These are phyloP conservation scores for Phytopythium helicoides DNA, from an alignment of 352 stramenopile genomes.

Conservation along the genomic window DNA sequence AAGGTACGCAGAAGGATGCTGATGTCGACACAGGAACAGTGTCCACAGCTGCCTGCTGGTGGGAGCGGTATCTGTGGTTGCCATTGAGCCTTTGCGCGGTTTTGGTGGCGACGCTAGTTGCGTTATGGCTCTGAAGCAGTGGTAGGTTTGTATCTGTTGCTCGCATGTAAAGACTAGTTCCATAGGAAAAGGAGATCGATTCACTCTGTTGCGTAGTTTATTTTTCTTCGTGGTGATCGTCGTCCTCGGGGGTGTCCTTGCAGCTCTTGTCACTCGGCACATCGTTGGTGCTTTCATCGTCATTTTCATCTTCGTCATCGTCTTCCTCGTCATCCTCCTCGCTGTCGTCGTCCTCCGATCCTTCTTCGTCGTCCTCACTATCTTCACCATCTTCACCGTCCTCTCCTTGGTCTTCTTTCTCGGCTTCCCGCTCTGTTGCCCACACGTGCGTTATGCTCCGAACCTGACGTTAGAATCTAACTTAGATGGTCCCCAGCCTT, in stretches of 20 bases:
- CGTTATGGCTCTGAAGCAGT: slow-evolving; percentile 3
- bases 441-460: background rate
- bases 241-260: slow-evolving; percentile 7
- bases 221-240: slow-evolving; percentile 4
- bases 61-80: slow-evolving; percentile 5
- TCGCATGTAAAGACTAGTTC: background rate
- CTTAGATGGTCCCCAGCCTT: background rate
- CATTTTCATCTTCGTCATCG: slow-evolving; percentile 17
- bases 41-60: background rate
- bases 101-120: slow-evolving; percentile 8
- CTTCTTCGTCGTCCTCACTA: slow-evolving; percentile 54
- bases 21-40: background rate
- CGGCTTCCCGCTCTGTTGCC: slow-evolving; percentile 31
- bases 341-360: slow-evolving; percentile 42
- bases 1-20: background rate
- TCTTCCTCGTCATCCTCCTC: slow-evolving; percentile 16
- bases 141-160: slow-evolving; percentile 2
- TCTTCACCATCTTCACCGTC: slow-evolving; percentile 59
- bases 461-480: background rate
- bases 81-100: slow-evolving; percentile 4
- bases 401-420: slow-evolving; percentile 21
- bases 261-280: slow-evolving; percentile 2
- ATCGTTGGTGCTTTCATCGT: slow-evolving; percentile 19
- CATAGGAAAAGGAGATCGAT: slow-evolving; percentile 1
- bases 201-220: background rate